Percentiles rank a stretch among this genome's conserved stretches.
Conservation (phyloP, 2,329 filamentous ascomycete genomes). For the Beauveria asiatica region DNA sequence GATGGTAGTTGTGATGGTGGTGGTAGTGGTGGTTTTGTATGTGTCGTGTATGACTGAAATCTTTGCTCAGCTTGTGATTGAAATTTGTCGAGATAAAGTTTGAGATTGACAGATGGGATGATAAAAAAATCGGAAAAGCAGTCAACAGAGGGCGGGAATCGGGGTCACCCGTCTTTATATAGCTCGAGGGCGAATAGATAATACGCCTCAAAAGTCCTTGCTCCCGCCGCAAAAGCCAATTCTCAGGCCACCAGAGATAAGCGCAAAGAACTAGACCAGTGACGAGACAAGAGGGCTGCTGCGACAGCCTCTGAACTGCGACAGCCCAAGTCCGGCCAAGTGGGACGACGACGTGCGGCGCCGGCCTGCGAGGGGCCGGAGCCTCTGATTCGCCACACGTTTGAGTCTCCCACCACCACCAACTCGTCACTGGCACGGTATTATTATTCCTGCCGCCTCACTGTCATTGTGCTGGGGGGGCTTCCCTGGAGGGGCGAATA, state of each 20-base stretch:
- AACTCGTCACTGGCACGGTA: neutral
- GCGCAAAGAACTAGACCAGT: neutral
- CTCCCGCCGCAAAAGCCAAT: neutral
- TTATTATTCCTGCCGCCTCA: constrained; percentile 5
- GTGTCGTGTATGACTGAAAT: neutral
- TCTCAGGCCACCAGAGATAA: constrained; percentile 11
- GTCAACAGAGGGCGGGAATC: neutral
- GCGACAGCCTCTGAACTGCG: neutral
- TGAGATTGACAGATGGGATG: neutral
- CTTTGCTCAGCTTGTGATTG: neutral
- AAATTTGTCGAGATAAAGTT: neutral
- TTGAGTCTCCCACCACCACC: neutral
- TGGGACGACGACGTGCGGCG: neutral
- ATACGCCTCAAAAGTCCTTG: neutral
- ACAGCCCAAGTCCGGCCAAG: constrained; percentile 5
- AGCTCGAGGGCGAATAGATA: neutral
- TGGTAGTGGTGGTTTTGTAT: constrained; percentile 6
- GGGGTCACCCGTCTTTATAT: constrained; percentile 6
- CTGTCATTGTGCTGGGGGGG: neutral
- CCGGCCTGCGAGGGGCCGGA: constrained; percentile 5
- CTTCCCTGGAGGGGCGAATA: neutral
- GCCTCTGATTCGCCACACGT: neutral
- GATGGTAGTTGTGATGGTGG: constrained; percentile 12
- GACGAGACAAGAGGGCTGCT: neutral
- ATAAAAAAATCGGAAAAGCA: neutral